Evolutionary conservation across 768 basidiomycete genomes (phyloP).

Genomic region (Kwoniella newhampshirensis): DNA sequence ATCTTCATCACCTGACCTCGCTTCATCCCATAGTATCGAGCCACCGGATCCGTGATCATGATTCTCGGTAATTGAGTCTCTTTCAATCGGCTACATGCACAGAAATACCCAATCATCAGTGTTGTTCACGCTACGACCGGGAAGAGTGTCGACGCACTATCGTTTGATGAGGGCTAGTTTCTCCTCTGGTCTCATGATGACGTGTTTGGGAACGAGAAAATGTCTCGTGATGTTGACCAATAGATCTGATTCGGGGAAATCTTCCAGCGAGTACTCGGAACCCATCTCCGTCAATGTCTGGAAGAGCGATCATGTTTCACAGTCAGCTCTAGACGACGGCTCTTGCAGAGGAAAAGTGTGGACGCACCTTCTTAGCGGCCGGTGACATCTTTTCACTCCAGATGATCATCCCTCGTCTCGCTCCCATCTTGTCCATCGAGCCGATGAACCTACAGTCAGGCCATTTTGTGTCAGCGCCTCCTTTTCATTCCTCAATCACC

Average conservation of each 20-base stretch:
- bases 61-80: conserved; percentile 98
- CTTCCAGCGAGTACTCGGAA: conserved; percentile 80
- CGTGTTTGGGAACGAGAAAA: conserved; percentile 88
- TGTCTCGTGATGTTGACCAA: conserved; percentile 98
- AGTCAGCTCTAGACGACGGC: no score
- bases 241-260: conserved; percentile 93
- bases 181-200: conserved; percentile 78
- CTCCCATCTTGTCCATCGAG: conserved; percentile 87
- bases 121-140: not conserved
- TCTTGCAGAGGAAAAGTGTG: not conserved
- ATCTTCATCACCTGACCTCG: conserved; percentile 98
- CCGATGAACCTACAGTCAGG: conserved; percentile 81
- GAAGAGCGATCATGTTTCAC: not conserved
- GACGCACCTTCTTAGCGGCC: conserved; percentile 81
- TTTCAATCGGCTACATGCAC: conserved; percentile 73
- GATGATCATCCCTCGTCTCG: conserved; percentile 87
- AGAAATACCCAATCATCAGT: not conserved
- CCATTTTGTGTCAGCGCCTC: no score
- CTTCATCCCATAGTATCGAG: conserved; percentile 92
- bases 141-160: conserved; percentile 69
- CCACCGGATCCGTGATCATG: conserved; percentile 94
- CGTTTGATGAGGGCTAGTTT: conserved; percentile 81
- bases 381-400: conserved; percentile 96
- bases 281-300: conserved; percentile 93
- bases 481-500: no score